These are phyloP conservation scores for Yamadazyma trypodendri DNA, from an alignment of 1,139 yeast species.

Conservation along the genomic window DNA sequence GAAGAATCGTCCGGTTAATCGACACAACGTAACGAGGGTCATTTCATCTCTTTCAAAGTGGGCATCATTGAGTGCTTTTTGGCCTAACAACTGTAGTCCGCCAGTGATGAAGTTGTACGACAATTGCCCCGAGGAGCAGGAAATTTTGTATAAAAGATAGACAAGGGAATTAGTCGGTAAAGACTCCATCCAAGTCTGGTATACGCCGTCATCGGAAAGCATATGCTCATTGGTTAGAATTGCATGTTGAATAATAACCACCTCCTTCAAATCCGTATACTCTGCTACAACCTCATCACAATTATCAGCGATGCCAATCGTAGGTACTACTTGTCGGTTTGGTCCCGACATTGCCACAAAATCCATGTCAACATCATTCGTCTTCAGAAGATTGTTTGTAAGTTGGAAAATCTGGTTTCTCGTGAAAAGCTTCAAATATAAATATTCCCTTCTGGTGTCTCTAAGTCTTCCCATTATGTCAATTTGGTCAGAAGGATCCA, in stretches of 20 bases:
- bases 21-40: conserved; percentile 26
- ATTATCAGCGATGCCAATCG: conserved; percentile 1
- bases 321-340: neutral
- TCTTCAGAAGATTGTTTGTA: neutral
- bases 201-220: neutral
- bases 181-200: neutral
- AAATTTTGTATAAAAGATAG: neutral
- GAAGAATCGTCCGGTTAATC: conserved; percentile 19
- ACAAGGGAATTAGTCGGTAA: neutral
- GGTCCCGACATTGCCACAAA: neutral
- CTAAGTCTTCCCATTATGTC: neutral
- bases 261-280: neutral
- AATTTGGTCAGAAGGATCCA: neutral
- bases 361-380: neutral
- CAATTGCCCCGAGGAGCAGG: neutral
- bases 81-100: conserved; percentile 4
- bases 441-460: neutral
- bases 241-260: neutral
- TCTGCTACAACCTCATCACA: neutral
- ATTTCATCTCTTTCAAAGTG: conserved; percentile 35
- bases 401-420: neutral
- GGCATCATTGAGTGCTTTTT: conserved; percentile 9
- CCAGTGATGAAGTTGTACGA: neutral
- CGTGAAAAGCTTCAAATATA: neutral
- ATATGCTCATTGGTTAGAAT: neutral